A percentile compares a stretch with the other conserved stretches of the same genome.
These are phyloP conservation scores for Tylopilus sp. DNA, from an alignment of 1,284 basidiomycete species.

Conservation along the genomic window DNA sequence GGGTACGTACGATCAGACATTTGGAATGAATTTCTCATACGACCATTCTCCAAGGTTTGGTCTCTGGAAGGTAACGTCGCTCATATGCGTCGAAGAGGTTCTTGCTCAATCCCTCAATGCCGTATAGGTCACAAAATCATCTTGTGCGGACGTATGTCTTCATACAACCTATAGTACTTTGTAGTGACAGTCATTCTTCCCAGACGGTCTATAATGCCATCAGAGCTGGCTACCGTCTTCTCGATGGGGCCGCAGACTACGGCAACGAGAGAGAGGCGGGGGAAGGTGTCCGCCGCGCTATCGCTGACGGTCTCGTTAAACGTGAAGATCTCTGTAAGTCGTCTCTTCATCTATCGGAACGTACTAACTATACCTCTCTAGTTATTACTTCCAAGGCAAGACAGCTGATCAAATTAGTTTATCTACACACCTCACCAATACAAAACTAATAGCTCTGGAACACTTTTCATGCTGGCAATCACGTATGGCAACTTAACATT, in stretches of 20 bases:
- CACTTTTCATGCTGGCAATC: conserved; percentile 79
- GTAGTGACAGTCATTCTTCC: conserved; percentile 13
- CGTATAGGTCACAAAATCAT: conserved; percentile 68
- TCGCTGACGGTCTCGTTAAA: conserved; percentile 79
- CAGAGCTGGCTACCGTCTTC: conserved; percentile 82
- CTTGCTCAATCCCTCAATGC: conserved; percentile 15
- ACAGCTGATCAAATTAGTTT: neutral
- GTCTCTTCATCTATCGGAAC: conserved; percentile 6
- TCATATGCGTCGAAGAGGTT: conserved; percentile 24
- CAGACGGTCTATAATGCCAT: conserved; percentile 78
- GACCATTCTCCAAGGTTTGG: conserved; percentile 63
- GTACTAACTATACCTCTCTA: conserved; percentile 34
- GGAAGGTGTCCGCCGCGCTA: conserved; percentile 76
- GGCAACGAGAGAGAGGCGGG: conserved; percentile 93
- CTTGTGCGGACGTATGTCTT: conserved; percentile 67
- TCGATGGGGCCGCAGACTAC: conserved; percentile 87
- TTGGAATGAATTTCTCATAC: neutral
- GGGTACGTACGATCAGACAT: conserved; percentile 33
- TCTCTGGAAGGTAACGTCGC: conserved; percentile 68
- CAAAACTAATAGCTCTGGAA: conserved; percentile 74
- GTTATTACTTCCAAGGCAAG: conserved; percentile 77
- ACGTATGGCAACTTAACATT: conserved; percentile 54
- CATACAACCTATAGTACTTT: neutral
- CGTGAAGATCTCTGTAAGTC: conserved; percentile 81
- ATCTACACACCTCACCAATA: conserved; percentile 10